Evolutionary conservation across 495 filamentous ascomycete species (phyloP), one percentile per base, ranked within the genome.

Genomic region (Podospora australis): DNA sequence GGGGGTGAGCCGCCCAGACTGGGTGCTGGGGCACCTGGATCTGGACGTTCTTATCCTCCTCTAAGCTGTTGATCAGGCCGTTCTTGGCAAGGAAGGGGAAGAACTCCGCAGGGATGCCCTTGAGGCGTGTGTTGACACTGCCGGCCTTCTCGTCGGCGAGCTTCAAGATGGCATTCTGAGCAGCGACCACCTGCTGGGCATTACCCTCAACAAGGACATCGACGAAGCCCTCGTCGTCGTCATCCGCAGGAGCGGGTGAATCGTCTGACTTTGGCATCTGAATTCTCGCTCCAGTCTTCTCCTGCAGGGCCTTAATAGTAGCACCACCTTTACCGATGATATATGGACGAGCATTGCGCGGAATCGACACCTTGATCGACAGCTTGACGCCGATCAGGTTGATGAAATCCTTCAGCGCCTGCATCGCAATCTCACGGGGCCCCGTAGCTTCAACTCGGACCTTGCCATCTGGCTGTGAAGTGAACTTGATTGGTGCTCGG

Each of bases 51-150:
- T 67, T 67, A 35, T 70, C 59, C 22, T 69, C 63, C 64, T 96
- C 87, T 29, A 95, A 74, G 29, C 77, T 76, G 32, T 78, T 74
- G 50, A 87, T 68, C 38, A 77, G 70, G 25, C 71, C 69, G 58
- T 88, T 86, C 59, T 90, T 79, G 11, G 87, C 84, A 63, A 99
- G 86, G 72, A 97, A 97, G 11, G 91, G 94, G 68, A 89, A 99
- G 63, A 87, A 94, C 62, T 96, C 88, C 16, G 90, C 82, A 2
- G 90, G 91, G 49, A 96, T 83, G 13, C 83, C 77, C 64, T 81
- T 84, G 50, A 98, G 63, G 28, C 81, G 81, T 24, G 87, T 65
- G 65, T 75, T 91, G 59, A 91, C 82, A 56, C 81, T 88, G 14
- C 88, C 84, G 14, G 84, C 82, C 21, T 86, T 83, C 66, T 96